Base-by-base conservation (phyloP, 306 rosid species). In the Begonia masoniana region DNA sequence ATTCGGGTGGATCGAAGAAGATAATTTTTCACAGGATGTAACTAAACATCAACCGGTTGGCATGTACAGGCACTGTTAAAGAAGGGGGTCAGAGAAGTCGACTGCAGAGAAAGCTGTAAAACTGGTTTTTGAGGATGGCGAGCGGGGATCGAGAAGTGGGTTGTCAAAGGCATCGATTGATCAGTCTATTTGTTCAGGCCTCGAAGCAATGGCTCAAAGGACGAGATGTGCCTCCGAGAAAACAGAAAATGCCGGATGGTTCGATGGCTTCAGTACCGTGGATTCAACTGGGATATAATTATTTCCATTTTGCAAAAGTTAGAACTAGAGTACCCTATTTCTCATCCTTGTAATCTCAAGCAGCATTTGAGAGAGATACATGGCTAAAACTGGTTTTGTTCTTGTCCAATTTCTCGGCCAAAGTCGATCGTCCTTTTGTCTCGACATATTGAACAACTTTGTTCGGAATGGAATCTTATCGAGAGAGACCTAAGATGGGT, bases 151-250 rank as follows among this genome's bases (percentile, higher is more conserved):
- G n/a, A 70, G 57, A 54, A 56, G 48, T 12, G 71, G 73, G 43
- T 36, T 79, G 68, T 76, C 82, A 39, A 73, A 79, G 77, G 54
- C 21, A 26, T 66, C 79, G 24, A 59, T 82, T 68, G 91, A 91
- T 67, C 85, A 72, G 39, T 68, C 85, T 61, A n/a, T 71, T 64
- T 68, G 72, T 74, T 65, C 85, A 73, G 69, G 92, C 85, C 78
- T 81, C 94, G 48, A 85, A 83, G 72, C 96, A 78, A 67, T 85
- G 97, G 97, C 62, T 60, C 36, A 79, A 85, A 59, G 75, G 85
- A 16, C 69, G 16, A 8, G 76, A 85, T 45, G 78, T 64, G 9
- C 68, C 85, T 1, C 63, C 54, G 67, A n/a, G 94, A 82, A 75
- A 91, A 72, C 48, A 85, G 97, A 47, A 91, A 81, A 63, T 46